Conservation (phyloP, 2,329 filamentous ascomycete genomes). For the Neopestalotiopsis sp. region DNA sequence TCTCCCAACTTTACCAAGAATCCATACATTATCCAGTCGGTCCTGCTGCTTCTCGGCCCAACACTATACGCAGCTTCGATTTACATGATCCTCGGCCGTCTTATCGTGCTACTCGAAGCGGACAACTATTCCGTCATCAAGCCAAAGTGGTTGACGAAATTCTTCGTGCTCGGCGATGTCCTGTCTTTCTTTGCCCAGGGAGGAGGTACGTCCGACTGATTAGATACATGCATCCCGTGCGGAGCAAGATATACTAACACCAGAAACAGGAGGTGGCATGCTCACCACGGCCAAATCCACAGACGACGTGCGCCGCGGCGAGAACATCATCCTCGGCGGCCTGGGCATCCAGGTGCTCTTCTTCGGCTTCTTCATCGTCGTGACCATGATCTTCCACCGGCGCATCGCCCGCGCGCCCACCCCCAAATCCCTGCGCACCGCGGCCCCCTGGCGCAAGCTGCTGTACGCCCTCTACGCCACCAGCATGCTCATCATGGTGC, state of each 20-base stretch:
- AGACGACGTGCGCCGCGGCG: slow-evolving; percentile 38
- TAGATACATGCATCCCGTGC: background rate
- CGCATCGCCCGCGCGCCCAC: slow-evolving; percentile 44
- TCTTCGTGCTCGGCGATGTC: slow-evolving; percentile 57
- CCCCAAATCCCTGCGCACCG: slow-evolving; percentile 23
- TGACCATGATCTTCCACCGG: slow-evolving; percentile 51
- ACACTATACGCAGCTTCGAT: slow-evolving; percentile 49
- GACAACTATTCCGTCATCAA: slow-evolving; percentile 48
- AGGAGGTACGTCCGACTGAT: slow-evolving; percentile 36
- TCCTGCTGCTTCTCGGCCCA: slow-evolving; percentile 48
- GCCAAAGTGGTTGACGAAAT: slow-evolving; percentile 51
- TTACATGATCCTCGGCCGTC: slow-evolving; percentile 51
- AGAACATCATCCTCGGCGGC: slow-evolving; percentile 52
- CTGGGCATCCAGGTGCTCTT: slow-evolving; percentile 55
- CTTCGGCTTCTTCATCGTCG: slow-evolving; percentile 55
- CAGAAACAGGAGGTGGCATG: slow-evolving; percentile 44
- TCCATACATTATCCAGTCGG: slow-evolving; percentile 45
- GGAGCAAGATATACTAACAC: background rate
- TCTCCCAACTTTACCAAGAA: slow-evolving; percentile 44
- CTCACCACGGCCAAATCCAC: slow-evolving; percentile 35
- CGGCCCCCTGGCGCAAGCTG: slow-evolving; percentile 25
- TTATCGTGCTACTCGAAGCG: slow-evolving; percentile 44
- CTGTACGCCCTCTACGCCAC: slow-evolving; percentile 24
- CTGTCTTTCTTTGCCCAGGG: slow-evolving; percentile 52
- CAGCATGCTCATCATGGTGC: slow-evolving; percentile 49